Base-by-base conservation (phyloP, 2,329 filamentous ascomycete genomes). In the Penicillium sp. region DNA sequence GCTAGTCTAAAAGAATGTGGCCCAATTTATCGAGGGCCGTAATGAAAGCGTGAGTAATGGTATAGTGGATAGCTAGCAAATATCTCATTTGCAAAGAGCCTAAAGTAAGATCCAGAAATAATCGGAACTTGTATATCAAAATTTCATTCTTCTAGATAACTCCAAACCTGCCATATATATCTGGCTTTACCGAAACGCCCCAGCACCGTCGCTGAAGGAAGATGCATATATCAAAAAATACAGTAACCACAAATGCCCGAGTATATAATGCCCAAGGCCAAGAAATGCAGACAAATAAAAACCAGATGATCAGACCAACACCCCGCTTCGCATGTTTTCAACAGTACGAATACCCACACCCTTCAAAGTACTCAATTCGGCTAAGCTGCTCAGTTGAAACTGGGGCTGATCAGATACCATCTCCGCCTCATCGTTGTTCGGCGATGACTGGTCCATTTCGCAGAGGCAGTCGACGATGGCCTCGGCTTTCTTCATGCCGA, bases 401-500 rank as follows among this genome's bases (percentile, higher is more conserved):
- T 66, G 68, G 3, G 64, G 54, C 28, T 66, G 62, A 13, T 62
- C 56, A 16, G 55, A 57, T 9, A 55, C 45, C 23, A 29, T 34
- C 16, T 56, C 58, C 3, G 29, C 34, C 24, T 62, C 56, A 10
- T 60, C 55, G 1, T 51, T 56, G 29, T 52, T 54, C 23, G 56
- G 55, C 13, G 59, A 55, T 14, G 65, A 49, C 26, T 72, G 67
- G 40, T 74, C 75, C 70, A 75, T 73, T 54, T 77, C 74, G 43
- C 74, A 75, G 10, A 80, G 70, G 48, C 75, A 77, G 55, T 79
- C 73, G 19, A 79, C 74, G 48, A 80, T 79, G 1, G 74, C 72
- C 56, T 79, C 77, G 3, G 78, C 78, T 58, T 77, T 79, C 55
- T 79, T 80, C 8, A 68, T 69, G 2, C 78, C 78, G 6, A 81